These are phyloP conservation scores for Neopestalotiopsis clavispora DNA, from an alignment of 2,329 filamentous ascomycete species.

Conservation along the genomic window DNA sequence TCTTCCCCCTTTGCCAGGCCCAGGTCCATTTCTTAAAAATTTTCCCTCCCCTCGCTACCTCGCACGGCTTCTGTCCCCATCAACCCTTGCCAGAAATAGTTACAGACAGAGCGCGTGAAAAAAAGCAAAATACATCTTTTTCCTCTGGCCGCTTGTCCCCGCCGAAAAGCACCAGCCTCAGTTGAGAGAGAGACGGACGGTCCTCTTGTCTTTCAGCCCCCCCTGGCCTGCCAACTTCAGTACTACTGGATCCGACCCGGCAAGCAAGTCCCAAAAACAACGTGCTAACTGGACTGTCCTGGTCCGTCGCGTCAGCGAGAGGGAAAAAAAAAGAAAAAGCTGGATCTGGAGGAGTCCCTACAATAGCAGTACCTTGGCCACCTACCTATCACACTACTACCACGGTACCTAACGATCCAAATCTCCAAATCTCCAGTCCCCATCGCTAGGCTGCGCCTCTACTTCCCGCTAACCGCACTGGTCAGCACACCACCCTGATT, in stretches of 20 bases:
- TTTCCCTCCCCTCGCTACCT: conserved; percentile 1
- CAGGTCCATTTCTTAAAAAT: conserved; percentile 11
- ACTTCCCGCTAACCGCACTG: conserved; percentile 16
- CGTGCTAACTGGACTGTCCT: neutral
- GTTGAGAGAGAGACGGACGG: neutral
- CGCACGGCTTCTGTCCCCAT: neutral
- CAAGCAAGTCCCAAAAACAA: neutral
- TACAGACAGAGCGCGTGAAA: neutral
- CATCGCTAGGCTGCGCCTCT: conserved; percentile 19
- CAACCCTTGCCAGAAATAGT: neutral
- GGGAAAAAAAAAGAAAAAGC: neutral
- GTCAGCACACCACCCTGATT: conserved; percentile 22
- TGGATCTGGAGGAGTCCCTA: neutral
- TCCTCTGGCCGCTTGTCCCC: conserved; percentile 1
- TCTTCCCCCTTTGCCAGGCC: conserved; percentile 15
- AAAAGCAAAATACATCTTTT: neutral
- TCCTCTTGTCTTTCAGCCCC: neutral
- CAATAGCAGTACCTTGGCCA: too few relatives aligned
- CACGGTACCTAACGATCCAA: conserved; percentile 8
- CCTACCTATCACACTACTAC: neutral
- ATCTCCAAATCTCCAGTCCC: conserved; percentile 16
- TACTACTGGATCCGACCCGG: neutral
- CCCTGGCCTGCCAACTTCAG: neutral
- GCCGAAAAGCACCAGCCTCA: conserved; percentile 4
- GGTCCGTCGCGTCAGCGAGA: neutral